phyloP scores from a whole-genome alignment of 208 protist species.

The Pavlovales sp. region DNA sequence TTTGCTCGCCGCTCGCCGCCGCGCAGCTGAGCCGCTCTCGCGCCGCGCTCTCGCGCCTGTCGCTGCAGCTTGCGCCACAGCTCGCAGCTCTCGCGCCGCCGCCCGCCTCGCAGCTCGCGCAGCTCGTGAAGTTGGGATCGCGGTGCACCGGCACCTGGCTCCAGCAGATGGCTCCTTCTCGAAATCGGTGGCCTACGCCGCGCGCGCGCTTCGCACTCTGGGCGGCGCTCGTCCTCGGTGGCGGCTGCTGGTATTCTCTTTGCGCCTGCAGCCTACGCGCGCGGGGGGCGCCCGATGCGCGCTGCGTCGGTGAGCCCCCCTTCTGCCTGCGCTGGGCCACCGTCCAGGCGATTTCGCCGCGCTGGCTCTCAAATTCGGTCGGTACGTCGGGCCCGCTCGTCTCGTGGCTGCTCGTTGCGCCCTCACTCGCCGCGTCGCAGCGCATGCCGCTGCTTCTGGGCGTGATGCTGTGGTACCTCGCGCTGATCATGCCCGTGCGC shows the following conservation, averaged over 20 bases:
- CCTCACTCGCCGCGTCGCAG: too few species aligned
- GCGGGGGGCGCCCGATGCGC: not conserved
- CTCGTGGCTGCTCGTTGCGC: not conserved
- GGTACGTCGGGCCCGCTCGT: not conserved
- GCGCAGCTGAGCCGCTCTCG: too few species aligned
- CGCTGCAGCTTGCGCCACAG: too few species aligned
- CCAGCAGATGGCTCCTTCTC: too few species aligned
- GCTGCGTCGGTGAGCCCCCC: not conserved
- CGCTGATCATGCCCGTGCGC: not conserved
- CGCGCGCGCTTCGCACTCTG: not conserved
- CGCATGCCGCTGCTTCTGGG: not conserved
- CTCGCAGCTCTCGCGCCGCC: too few species aligned
- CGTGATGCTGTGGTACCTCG: slow-evolving; percentile 3
- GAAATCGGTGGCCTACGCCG: too few species aligned
- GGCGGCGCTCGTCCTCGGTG: not conserved
- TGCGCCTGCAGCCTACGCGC: not conserved
- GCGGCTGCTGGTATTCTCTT: not conserved
- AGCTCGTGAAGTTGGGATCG: too few species aligned
- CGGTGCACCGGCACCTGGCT: too few species aligned
- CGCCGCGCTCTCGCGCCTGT: too few species aligned
- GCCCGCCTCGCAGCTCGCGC: too few species aligned
- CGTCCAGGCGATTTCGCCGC: not conserved
- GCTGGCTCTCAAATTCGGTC: not conserved
- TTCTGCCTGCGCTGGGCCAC: not conserved
- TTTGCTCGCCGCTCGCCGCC: too few species aligned